Conservation (phyloP, 768 basidiomycete genomes). For the Lentinula aciculospora region DNA sequence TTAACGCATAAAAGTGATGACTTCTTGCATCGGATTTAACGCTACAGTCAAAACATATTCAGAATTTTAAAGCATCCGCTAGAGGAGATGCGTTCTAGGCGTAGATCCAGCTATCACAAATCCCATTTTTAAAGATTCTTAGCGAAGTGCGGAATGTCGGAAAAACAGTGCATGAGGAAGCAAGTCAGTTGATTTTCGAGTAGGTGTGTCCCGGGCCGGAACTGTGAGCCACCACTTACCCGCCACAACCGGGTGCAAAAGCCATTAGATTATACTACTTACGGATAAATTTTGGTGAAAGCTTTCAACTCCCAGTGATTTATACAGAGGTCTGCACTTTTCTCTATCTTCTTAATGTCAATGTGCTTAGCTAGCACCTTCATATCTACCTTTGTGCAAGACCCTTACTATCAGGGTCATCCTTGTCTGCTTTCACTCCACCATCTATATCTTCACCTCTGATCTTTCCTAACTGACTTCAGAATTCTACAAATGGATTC, state of each 20-base stretch:
- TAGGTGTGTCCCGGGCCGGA: not conserved
- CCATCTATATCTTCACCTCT: slow-evolving; percentile 65
- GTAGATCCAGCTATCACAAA: too few relatives aligned
- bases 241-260: too few relatives aligned
- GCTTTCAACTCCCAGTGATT: too few relatives aligned
- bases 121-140: too few relatives aligned
- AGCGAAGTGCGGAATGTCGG: not conserved
- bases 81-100: not conserved
- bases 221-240: too few relatives aligned
- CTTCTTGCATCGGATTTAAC: not conserved
- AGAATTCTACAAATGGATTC: slow-evolving; percentile 93
- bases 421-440: slow-evolving; percentile 58
- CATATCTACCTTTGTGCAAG: slow-evolving; percentile 82
- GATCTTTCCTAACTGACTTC: slow-evolving; percentile 87
- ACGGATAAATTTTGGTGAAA: too few relatives aligned
- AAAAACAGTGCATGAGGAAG: not conserved
- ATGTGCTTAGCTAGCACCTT: slow-evolving; percentile 81
- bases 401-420: slow-evolving; percentile 55
- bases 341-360: slow-evolving; percentile 78
- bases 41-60: not conserved
- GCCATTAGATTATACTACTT: too few relatives aligned
- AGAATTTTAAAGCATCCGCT: not conserved
- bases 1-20: not conserved
- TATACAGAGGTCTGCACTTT: too few relatives aligned
- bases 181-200: not conserved